Percentiles rank a stretch among this genome's conserved stretches.
Evolutionary conservation across 169 alveolate species (phyloP).

Genomic region (Perkinsus olseni): DNA sequence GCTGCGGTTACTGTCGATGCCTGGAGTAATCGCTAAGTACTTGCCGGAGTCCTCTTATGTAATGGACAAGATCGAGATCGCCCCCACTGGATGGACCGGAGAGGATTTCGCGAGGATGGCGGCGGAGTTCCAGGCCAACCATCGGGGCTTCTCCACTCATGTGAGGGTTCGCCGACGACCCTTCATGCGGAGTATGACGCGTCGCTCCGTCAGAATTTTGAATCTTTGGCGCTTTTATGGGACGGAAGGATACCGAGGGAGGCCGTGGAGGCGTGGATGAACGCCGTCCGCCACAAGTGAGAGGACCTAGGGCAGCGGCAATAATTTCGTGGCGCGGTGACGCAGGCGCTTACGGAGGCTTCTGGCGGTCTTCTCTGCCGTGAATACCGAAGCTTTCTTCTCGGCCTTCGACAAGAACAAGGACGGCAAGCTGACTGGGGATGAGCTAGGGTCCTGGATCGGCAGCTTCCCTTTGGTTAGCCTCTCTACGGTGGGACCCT

Average conservation of each 20-base stretch:
- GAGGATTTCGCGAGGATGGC: neutral
- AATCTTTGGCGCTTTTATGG: neutral
- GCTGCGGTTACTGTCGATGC: neutral
- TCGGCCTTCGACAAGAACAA: neutral
- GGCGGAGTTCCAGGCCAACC: neutral
- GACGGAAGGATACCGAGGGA: neutral
- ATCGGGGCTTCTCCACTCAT: neutral
- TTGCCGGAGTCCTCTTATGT: neutral
- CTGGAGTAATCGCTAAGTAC: neutral
- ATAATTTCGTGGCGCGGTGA: neutral
- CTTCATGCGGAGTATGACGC: neutral
- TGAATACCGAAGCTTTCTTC: neutral
- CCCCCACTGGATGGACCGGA: neutral
- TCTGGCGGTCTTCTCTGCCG: neutral
- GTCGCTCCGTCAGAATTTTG: neutral
- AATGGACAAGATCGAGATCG: neutral
- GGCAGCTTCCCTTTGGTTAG: neutral
- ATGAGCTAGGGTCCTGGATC: neutral
- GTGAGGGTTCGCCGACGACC: neutral
- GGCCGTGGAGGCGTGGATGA: neutral
- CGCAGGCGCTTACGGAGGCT: neutral
- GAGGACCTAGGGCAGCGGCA: neutral
- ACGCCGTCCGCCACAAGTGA: neutral
- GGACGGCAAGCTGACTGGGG: neutral
- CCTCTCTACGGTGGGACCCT: neutral